Base-by-base conservation (phyloP, 768 basidiomycete genomes). In the Mycena indigotica region DNA sequence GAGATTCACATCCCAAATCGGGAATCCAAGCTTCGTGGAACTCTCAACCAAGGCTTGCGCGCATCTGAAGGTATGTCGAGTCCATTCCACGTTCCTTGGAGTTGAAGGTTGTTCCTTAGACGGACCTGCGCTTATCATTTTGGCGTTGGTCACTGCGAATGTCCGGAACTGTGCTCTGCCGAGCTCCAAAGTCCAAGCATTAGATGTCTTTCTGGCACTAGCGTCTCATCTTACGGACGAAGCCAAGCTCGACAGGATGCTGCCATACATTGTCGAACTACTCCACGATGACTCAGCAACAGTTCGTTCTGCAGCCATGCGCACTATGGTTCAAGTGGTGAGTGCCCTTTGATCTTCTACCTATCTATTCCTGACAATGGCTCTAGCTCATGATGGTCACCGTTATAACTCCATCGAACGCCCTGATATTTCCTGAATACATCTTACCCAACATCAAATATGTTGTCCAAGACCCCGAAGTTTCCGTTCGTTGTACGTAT, bases 181-280 rank as follows among this genome's bases (percentile, higher is more conserved):
- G 0, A 89, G 89, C 24, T 95, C 93, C 19, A 93, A 93, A 72
- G 74, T 95, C 23, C 86, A 84, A 30, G 91, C 89, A 1, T 72
- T 98, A 46, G 94, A 98, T 65, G 80, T 96, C 4, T 88, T 97
- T 55, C 80, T 97, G 24, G 91, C 91, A 1, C 76, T 98, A 16
- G 81, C 84, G 6, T 81, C 83, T 12, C 89, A 90, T 64, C 77
- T 98, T 30, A 93, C 93, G 0, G 97, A 98, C 66, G 97, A 98
- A 71, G 93, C 95, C 3, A 95, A 95, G 69, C 75, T 98, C 51
- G 97, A 99, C 69, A 84, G 95, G 2, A 85, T 97, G 77, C 80
- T 96, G 2, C 97, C 97, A 0, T 98, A 95, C 63, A 83, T 95
- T 25, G 87, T 98, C 2, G 92, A 95, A 35, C 77, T 98, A 4